Evolutionary conservation across 768 basidiomycete genomes (phyloP).

Genomic region (Russula ochroleuca): DNA sequence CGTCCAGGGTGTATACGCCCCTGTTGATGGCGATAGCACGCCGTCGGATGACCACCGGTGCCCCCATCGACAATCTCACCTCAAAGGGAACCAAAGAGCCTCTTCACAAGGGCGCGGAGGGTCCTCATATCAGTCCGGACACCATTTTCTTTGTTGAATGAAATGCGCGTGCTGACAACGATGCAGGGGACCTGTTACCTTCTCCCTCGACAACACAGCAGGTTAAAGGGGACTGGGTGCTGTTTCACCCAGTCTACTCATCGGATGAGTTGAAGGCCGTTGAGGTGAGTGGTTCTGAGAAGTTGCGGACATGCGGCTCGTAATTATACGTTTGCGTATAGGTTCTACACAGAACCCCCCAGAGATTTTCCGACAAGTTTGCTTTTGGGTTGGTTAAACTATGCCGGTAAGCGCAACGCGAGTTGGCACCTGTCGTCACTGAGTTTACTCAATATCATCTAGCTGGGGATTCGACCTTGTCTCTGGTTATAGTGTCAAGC

Average conservation of each 20-base stretch:
- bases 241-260: slow-evolving; percentile 91
- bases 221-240: slow-evolving; percentile 72
- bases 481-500: slow-evolving; percentile 78
- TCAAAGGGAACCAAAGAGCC: slow-evolving; percentile 3
- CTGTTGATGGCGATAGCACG: neutral
- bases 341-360: slow-evolving; percentile 67
- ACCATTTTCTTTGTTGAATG: too few relatives aligned
- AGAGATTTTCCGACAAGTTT: slow-evolving; percentile 67
- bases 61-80: neutral
- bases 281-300: slow-evolving; percentile 42
- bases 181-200: slow-evolving; percentile 12
- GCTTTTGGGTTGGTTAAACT: slow-evolving; percentile 61
- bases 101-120: slow-evolving; percentile 10
- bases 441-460: too few relatives aligned
- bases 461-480: slow-evolving; percentile 77
- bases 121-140: slow-evolving; percentile 16
- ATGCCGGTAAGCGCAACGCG: slow-evolving; percentile 38
- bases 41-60: slow-evolving; percentile 6
- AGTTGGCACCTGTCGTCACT: neutral
- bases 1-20: slow-evolving; percentile 1
- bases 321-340: slow-evolving; percentile 32
- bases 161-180: neutral
- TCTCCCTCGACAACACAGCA: neutral
- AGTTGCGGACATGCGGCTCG: neutral
- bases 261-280: slow-evolving; percentile 67